Conservation (phyloP, 169 alveolate genomes). For the Cryptosporidium felis region DNA sequence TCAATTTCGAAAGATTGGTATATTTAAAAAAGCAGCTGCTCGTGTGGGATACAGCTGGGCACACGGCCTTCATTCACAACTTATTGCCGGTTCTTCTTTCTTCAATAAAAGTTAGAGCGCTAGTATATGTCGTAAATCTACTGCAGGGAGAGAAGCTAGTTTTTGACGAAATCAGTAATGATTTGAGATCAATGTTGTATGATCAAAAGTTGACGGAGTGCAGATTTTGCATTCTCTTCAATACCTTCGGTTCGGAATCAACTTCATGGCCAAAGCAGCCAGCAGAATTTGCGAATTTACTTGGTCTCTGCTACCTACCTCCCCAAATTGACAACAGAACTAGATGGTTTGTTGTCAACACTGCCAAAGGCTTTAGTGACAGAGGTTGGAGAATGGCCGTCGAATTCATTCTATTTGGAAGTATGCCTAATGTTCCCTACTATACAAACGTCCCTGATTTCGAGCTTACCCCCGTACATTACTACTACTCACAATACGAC, state of each 20-base stretch:
- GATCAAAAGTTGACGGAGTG: conserved; percentile 35
- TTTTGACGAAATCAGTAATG: conserved; percentile 43
- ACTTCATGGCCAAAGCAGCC: conserved; percentile 62
- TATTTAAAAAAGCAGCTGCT: not conserved
- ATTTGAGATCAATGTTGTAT: conserved; percentile 14
- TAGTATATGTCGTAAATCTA: conserved; percentile 56
- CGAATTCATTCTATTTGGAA: conserved; percentile 45
- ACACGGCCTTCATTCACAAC: conserved; percentile 14
- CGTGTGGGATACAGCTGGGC: conserved; percentile 58
- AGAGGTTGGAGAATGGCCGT: conserved; percentile 62
- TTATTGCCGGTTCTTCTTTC: conserved; percentile 33
- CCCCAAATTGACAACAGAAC: conserved; percentile 61
- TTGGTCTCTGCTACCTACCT: conserved; percentile 51
- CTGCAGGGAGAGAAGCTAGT: conserved; percentile 22
- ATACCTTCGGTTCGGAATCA: conserved; percentile 43
- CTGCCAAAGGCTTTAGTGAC: conserved; percentile 47
- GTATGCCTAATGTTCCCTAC: conserved; percentile 42
- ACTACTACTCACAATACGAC: conserved; percentile 32
- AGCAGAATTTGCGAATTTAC: conserved; percentile 46
- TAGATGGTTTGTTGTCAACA: conserved; percentile 57
- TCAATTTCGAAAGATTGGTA: conserved; percentile 32
- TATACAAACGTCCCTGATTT: conserved; percentile 57
- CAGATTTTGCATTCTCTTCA: conserved; percentile 46
- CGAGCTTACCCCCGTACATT: conserved; percentile 57
- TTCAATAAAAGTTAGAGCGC: conserved; percentile 49